Evolutionary conservation across 169 alveolate genomes (phyloP).

Genomic region (Cryptosporidium ryanae): DNA sequence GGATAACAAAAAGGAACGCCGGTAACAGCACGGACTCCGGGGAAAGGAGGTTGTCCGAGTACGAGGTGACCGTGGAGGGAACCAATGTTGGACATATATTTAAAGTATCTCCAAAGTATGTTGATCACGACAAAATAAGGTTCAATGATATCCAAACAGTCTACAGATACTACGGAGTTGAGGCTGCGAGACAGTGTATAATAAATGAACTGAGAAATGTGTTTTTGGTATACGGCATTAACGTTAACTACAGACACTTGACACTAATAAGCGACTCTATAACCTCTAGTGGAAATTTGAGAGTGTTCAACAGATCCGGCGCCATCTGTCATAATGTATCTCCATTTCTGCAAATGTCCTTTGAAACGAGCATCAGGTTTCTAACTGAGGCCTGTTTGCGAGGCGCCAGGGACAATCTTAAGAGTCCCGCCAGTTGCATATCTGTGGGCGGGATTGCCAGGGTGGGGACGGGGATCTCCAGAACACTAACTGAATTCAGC

Average conservation of each 20-base stretch:
- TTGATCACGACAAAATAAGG: constrained; percentile 90
- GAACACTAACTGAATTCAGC: constrained; percentile 42
- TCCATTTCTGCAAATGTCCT: constrained; percentile 96
- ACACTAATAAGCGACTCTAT: constrained; percentile 96
- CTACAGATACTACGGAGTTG: constrained; percentile 95
- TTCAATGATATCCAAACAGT: constrained; percentile 94
- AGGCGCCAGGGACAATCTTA: constrained; percentile 80
- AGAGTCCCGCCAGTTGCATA: constrained; percentile 82
- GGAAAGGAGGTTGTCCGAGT: background rate
- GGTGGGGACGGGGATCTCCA: constrained; percentile 62
- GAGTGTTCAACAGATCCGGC: constrained; percentile 87
- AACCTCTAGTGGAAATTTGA: constrained; percentile 93
- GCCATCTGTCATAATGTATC: constrained; percentile 77
- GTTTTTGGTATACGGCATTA: constrained; percentile 96
- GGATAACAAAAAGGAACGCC: constrained; percentile 43
- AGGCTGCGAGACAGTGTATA: constrained; percentile 96
- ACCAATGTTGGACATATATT: constrained; percentile 62
- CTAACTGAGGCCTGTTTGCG: constrained; percentile 90
- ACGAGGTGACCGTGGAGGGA: constrained; percentile 62
- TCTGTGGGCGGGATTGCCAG: constrained; percentile 51
- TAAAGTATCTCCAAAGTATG: constrained; percentile 80
- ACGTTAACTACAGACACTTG: constrained; percentile 95
- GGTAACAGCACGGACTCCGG: background rate
- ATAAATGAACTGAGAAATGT: constrained; percentile 94
- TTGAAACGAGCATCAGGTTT: constrained; percentile 95